These are phyloP conservation scores for Hymenotorrendiella dingleyae DNA, from an alignment of 2,329 filamentous ascomycete genomes.

Conservation along the genomic window DNA sequence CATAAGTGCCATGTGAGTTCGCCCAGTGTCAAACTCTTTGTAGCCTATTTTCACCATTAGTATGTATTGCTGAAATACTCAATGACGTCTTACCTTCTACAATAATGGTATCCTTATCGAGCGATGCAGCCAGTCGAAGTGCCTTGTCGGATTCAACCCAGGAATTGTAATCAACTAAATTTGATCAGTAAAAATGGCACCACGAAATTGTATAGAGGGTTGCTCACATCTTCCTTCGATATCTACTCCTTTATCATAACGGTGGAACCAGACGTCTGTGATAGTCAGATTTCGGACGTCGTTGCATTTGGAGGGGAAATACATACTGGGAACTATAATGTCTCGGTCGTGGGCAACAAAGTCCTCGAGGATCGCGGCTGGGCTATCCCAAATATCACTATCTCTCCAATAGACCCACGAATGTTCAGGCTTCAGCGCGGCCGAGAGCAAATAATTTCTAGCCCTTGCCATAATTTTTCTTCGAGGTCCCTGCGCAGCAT, in stretches of 20 bases:
- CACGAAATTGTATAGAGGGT: constrained; percentile 18
- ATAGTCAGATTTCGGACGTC: constrained; percentile 25
- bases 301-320: background rate
- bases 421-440: constrained; percentile 85
- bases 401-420: constrained; percentile 99
- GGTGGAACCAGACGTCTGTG: constrained; percentile 93
- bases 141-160: constrained; percentile 93
- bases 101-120: constrained; percentile 76
- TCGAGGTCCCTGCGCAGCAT: constrained; percentile 80
- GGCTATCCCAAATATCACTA: constrained; percentile 91
- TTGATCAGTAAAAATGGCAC: constrained; percentile 12
- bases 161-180: constrained; percentile 91
- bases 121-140: constrained; percentile 62
- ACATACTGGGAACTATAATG: constrained; percentile 88
- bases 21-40: constrained; percentile 85
- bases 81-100: constrained; percentile 62
- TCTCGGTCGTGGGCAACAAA: constrained; percentile 92
- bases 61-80: background rate
- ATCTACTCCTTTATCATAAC: constrained; percentile 69
- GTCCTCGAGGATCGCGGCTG: constrained; percentile 82
- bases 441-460: constrained; percentile 81
- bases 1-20: constrained; percentile 83
- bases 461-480: constrained; percentile 86
- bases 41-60: constrained; percentile 55
- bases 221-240: constrained; percentile 89